Evolutionary conservation across 208 protist species (phyloP).

Genomic region (Leishmania mexicana): DNA sequence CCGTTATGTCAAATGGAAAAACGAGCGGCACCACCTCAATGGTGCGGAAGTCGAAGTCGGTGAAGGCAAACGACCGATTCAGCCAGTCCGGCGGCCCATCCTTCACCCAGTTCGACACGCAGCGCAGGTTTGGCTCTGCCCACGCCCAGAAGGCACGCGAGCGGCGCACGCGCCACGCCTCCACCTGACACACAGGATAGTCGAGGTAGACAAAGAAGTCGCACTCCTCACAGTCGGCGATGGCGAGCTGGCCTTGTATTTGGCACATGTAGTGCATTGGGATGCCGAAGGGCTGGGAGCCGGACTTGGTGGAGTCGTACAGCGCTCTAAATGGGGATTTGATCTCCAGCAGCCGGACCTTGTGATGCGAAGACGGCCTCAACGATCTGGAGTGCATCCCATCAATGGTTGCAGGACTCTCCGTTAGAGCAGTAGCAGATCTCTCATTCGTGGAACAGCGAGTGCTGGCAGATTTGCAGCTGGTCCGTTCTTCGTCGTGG

Average conservation of each 20-base stretch:
- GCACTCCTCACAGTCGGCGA: constrained; percentile 82
- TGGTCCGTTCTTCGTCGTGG: not conserved
- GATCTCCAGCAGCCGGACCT: constrained; percentile 79
- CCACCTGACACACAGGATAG: constrained; percentile 51
- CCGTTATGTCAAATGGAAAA: constrained; percentile 74
- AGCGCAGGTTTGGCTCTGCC: constrained; percentile 75
- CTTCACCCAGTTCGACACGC: constrained; percentile 67
- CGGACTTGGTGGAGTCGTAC: constrained; percentile 56
- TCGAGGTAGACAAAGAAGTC: constrained; percentile 93
- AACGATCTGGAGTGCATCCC: not conserved
- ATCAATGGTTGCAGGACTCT: not conserved
- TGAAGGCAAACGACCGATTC: constrained; percentile 67
- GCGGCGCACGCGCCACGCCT: constrained; percentile 78
- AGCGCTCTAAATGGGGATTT: constrained; percentile 81
- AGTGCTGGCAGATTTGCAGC: not conserved
- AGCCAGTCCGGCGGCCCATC: constrained; percentile 59
- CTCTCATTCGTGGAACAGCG: not conserved
- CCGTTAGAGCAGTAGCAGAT: not conserved
- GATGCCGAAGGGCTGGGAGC: constrained; percentile 75
- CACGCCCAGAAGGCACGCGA: constrained; percentile 78
- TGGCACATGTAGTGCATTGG: constrained; percentile 89
- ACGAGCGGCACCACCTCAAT: constrained; percentile 74
- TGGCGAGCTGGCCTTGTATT: constrained; percentile 91
- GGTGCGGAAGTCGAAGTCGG: constrained; percentile 64
- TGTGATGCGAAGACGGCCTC: not conserved